Base-by-base conservation (phyloP, 1,284 basidiomycete species). In the Ustilago trichophora region DNA sequence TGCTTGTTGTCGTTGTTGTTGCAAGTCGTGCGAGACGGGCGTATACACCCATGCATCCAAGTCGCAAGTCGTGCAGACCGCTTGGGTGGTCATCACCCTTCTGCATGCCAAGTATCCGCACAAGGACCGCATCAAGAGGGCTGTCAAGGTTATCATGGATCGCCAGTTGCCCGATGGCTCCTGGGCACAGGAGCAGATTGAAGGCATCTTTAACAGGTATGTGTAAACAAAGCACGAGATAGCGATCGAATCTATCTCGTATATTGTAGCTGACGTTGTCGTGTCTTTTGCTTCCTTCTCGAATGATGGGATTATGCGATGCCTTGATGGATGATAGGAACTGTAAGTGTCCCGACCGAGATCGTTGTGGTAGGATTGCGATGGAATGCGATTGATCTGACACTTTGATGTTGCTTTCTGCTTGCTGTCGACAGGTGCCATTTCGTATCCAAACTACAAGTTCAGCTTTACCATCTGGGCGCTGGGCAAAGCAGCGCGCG, bases 1-100 rank as follows among this genome's bases (percentile, higher is more conserved):
- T 7, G 16, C 15, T 34, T 26, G n/a, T 31, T 26, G n/a, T 42
- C n/a, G 16, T 25, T 3, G 8, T n/a, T n/a, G 15, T 75, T n/a
- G n/a, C n/a, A n/a, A 97, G 95, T 90, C 91, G 0, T 98, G 96
- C 79, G 95, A 94, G 66, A 85, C 86, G 26, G 85, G 85, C 40
- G 81, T 83, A 34, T 99, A 93, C 87, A 84, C 91, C n/a, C 92
- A 95, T 58, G 92, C 96, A 76, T 87, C 88, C 55, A 83, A 88
- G 40, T 90, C 89, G 0, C 94, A 97, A 77, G 90, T 93, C 33
- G 92, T 97, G 35, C 92, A 96, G 83, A 98, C 96, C 1, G 88
- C 91, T 37, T 99, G 94, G 93, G 92, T 92, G 1, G 84, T 90
- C 4, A 89, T 98, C 84, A 88, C 91, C 0, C 87, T 98, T 58